Evolutionary conservation across 306 rosid genomes (phyloP).

Genomic region (Castanopsis chinensis): DNA sequence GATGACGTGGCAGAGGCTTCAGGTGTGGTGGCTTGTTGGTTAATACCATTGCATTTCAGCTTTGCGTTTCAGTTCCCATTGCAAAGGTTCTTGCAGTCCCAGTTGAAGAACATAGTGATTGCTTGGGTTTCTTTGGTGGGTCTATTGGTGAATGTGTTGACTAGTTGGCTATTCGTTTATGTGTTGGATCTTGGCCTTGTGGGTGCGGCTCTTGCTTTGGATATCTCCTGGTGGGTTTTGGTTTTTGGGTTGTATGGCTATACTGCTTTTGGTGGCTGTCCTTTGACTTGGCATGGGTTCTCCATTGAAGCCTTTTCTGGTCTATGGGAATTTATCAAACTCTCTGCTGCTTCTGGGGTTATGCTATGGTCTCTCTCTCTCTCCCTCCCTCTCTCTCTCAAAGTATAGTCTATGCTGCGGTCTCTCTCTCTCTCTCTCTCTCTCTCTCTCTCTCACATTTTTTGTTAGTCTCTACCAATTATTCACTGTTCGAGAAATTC

Average conservation of each 20-base stretch:
- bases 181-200: constrained; percentile 53
- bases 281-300: constrained; percentile 70
- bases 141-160: constrained; percentile 33
- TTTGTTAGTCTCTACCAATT: too few species aligned
- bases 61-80: constrained; percentile 32
- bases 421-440: too few species aligned
- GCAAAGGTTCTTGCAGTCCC: constrained; percentile 39
- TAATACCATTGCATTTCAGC: constrained; percentile 37
- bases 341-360: constrained; percentile 70
- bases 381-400: neutral
- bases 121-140: constrained; percentile 60
- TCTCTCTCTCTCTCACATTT: too few species aligned
- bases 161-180: constrained; percentile 49
- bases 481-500: too few species aligned
- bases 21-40: constrained; percentile 27
- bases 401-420: too few species aligned
- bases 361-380: constrained; percentile 51
- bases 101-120: constrained; percentile 34
- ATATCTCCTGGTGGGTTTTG: constrained; percentile 73
- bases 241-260: constrained; percentile 52
- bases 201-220: constrained; percentile 71
- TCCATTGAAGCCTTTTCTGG: constrained; percentile 64
- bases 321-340: constrained; percentile 66
- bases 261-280: constrained; percentile 57
- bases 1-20: constrained; percentile 36